These are phyloP conservation scores for Cicer bijugum DNA, from an alignment of 306 rosid species.

Conservation along the genomic window DNA sequence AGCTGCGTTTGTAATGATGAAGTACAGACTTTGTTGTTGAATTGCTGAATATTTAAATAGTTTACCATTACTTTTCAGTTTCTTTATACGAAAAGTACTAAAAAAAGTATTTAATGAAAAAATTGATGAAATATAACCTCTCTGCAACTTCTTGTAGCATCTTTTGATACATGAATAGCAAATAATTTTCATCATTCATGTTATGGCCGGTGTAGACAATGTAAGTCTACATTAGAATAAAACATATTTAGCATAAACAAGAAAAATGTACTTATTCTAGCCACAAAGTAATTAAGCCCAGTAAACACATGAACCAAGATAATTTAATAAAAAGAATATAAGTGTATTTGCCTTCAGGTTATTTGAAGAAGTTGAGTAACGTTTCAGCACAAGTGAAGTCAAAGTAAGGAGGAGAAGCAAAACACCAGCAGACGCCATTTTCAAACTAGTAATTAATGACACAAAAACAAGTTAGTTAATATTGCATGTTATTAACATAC, in stretches of 20 bases:
- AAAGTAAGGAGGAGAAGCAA: neutral
- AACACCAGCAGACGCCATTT: too few species aligned
- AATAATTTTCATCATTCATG: conserved; percentile 28
- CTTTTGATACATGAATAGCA: conserved; percentile 41
- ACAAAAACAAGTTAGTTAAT: too few species aligned
- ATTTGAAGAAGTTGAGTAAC: neutral
- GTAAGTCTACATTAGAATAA: too few species aligned
- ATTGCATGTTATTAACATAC: too few species aligned
- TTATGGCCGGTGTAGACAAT: conserved; percentile 50
- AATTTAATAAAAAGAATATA: neutral
- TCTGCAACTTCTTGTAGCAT: conserved; percentile 46
- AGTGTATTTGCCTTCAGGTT: neutral
- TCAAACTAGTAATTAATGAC: too few species aligned
- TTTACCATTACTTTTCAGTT: too few species aligned
- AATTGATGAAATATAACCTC: conserved; percentile 39
- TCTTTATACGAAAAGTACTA: too few species aligned
- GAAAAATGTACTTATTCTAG: conserved; percentile 44
- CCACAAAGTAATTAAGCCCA: neutral
- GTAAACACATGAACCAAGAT: too few species aligned
- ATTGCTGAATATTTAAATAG: conserved; percentile 4
- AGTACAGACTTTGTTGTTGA: conserved; percentile 38
- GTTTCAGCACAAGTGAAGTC: conserved; percentile 19
- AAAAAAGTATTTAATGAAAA: neutral
- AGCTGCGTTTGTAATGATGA: conserved; percentile 51
- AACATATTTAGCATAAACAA: too few species aligned